phyloP scores from a whole-genome alignment of 1,284 basidiomycete genomes.

The Irpex rosettiformis region DNA sequence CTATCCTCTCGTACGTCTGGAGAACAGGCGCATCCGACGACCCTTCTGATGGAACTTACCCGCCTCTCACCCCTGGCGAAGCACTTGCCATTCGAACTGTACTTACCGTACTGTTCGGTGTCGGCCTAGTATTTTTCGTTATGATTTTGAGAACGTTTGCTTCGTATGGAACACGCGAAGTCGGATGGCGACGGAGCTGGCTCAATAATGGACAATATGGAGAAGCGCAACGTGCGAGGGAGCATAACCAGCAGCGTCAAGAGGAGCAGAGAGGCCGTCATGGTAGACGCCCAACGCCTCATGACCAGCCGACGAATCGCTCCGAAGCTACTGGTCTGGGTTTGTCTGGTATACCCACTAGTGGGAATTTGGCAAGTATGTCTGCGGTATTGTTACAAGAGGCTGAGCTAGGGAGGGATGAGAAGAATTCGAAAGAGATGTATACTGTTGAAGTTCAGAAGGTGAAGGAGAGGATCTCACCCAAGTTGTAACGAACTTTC shows the following conservation, averaged over 20 bases:
- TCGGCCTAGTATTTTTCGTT: conserved; percentile 61
- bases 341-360: conserved; percentile 8
- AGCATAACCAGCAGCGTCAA: background rate
- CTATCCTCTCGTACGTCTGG: conserved; percentile 75
- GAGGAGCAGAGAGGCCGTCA: background rate
- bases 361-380: conserved; percentile 11
- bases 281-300: background rate
- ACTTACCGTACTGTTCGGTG: conserved; percentile 49
- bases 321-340: conserved; percentile 11
- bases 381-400: conserved; percentile 10
- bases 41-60: conserved; percentile 28
- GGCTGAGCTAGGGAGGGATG: background rate
- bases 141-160: conserved; percentile 62
- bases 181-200: conserved; percentile 14
- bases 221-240: conserved; percentile 2
- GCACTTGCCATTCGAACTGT: conserved; percentile 53
- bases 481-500: conserved; percentile 8
- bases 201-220: conserved; percentile 6
- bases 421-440: conserved; percentile 2
- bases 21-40: conserved; percentile 54
- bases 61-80: conserved; percentile 25
- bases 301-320: background rate
- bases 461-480: conserved; percentile 8
- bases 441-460: conserved; percentile 1
- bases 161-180: conserved; percentile 37